Percentiles rank a stretch among this genome's conserved stretches.
Evolutionary conservation across 805 yeast genomes (phyloP).

Genomic region (Barnettozyma pratensis): DNA sequence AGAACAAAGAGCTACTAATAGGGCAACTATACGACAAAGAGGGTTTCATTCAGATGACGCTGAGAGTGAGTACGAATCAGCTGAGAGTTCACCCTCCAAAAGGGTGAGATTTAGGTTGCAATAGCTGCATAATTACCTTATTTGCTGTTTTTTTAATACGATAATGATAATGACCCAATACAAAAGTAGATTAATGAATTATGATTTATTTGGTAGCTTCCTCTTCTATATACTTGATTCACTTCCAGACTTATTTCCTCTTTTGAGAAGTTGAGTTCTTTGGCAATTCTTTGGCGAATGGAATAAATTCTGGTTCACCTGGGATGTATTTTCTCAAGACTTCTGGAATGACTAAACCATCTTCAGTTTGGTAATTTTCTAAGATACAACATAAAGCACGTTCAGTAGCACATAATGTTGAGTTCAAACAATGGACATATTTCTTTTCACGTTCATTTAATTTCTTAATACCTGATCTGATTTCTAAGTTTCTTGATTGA

Average conservation of each 20-base stretch:
- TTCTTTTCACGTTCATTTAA: constrained; percentile 93
- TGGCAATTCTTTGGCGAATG: constrained; percentile 85
- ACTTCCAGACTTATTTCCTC: constrained; percentile 33
- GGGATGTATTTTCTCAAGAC: constrained; percentile 95
- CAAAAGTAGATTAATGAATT: not conserved
- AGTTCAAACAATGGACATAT: constrained; percentile 97
- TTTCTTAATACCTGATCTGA: constrained; percentile 97
- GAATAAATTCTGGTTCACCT: constrained; percentile 96
- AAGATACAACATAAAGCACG: constrained; percentile 96
- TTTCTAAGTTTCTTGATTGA: constrained; percentile 97
- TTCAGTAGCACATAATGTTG: constrained; percentile 96
- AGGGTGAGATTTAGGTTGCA: constrained; percentile 8
- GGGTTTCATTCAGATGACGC: not conserved
- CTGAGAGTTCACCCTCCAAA: constrained; percentile 9
- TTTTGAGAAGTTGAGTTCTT: constrained; percentile 84
- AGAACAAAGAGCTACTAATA: constrained; percentile 6
- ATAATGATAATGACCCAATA: too few species aligned
- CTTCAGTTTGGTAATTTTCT: constrained; percentile 97
- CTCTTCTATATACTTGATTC: too few species aligned
- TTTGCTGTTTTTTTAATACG: too few species aligned
- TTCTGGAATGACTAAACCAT: constrained; percentile 89
- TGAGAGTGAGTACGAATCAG: not conserved
- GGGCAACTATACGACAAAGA: constrained; percentile 8
- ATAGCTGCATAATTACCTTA: not conserved
- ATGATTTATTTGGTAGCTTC: not conserved